Evolutionary conservation across 2,329 filamentous ascomycete genomes (phyloP).

Genomic region (Passalora sequoiae): DNA sequence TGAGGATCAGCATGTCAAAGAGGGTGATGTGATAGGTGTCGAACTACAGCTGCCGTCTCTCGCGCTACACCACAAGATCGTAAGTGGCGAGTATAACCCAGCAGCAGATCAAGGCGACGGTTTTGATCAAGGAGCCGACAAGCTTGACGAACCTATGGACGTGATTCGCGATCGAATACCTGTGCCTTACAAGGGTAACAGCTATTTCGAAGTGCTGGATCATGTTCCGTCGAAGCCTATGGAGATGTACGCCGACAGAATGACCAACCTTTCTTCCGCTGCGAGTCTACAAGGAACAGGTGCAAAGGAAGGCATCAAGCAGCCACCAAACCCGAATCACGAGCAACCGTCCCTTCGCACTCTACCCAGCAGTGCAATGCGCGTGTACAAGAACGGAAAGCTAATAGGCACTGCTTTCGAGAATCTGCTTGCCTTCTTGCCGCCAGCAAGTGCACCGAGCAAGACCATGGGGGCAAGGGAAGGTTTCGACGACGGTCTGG

Average conservation of each 20-base stretch:
- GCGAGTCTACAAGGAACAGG: constrained; percentile 39
- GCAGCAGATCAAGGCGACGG: constrained; percentile 64
- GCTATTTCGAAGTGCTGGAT: constrained; percentile 90
- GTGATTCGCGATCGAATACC: constrained; percentile 93
- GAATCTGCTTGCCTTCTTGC: constrained; percentile 82
- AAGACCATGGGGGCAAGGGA: constrained; percentile 68
- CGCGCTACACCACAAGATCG: constrained; percentile 78
- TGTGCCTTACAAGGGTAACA: constrained; percentile 86
- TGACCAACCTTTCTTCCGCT: constrained; percentile 52
- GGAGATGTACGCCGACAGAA: constrained; percentile 56
- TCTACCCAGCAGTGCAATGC: constrained; percentile 78
- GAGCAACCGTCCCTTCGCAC: constrained; percentile 71
- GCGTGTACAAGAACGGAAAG: constrained; percentile 87
- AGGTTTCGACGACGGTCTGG: constrained; percentile 86
- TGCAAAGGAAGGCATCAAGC: constrained; percentile 42
- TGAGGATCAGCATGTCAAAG: constrained; percentile 66
- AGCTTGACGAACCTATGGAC: constrained; percentile 55
- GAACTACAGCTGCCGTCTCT: constrained; percentile 88
- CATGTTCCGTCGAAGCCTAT: constrained; percentile 84
- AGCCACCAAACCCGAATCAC: constrained; percentile 68
- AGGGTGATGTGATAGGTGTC: constrained; percentile 90
- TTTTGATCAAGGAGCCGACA: constrained; percentile 38
- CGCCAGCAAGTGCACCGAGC: constrained; percentile 74
- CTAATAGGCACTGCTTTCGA: constrained; percentile 83
- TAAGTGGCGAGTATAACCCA: constrained; percentile 81